These are phyloP conservation scores for Calycina herbarum DNA, from an alignment of 2,329 filamentous ascomycete genomes.

Conservation along the genomic window DNA sequence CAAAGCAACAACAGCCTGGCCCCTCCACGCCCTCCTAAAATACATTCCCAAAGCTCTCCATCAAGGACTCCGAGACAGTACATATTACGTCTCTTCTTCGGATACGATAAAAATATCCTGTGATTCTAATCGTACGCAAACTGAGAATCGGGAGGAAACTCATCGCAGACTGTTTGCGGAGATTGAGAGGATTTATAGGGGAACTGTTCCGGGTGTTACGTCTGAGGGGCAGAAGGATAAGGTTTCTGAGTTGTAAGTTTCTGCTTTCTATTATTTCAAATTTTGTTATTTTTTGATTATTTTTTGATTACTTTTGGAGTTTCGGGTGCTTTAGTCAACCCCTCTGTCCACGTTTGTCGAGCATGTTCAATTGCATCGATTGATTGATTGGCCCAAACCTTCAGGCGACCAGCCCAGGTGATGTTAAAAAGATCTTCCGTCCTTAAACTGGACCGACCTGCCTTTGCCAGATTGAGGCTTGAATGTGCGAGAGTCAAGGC, in stretches of 20 bases:
- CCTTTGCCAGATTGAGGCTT: too few relatives aligned
- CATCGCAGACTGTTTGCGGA: conserved; percentile 32
- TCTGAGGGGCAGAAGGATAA: conserved; percentile 28
- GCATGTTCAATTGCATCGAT: background rate
- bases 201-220: conserved; percentile 34
- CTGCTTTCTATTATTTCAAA: background rate
- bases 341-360: background rate
- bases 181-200: conserved; percentile 32
- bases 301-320: background rate
- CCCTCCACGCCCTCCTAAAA: conserved; percentile 26
- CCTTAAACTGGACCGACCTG: too few relatives aligned
- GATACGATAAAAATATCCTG: conserved; percentile 36
- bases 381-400: too few relatives aligned
- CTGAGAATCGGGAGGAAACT: conserved; percentile 33
- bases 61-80: conserved; percentile 26
- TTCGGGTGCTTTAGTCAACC: background rate
- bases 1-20: conserved; percentile 38
- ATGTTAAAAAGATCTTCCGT: too few relatives aligned
- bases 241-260: conserved; percentile 4
- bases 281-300: background rate
- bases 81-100: conserved; percentile 34
- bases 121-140: conserved; percentile 32
- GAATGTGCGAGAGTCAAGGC: too few relatives aligned
- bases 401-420: too few relatives aligned
- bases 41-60: conserved; percentile 34